Conservation (phyloP, 2,329 filamentous ascomycete species). For the Pseudopithomyces chartarum region DNA sequence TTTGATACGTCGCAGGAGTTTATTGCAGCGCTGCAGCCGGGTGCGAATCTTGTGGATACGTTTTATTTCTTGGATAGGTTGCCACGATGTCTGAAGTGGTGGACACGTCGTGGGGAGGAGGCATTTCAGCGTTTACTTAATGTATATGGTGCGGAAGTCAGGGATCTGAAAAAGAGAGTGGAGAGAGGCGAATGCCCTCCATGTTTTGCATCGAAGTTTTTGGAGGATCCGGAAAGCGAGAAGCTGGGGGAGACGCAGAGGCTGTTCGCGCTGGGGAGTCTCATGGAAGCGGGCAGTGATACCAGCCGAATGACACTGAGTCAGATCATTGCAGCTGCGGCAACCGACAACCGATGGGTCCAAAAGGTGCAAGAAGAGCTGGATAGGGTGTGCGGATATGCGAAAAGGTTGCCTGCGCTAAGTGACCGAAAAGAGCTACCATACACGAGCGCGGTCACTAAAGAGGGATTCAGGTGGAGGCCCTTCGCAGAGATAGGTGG, state of each 20-base stretch:
- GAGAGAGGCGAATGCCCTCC: slow-evolving; percentile 40
- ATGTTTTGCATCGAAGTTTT: slow-evolving; percentile 53
- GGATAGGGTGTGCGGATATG: slow-evolving; percentile 22
- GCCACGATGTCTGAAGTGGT: slow-evolving; percentile 38
- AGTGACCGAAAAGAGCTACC: slow-evolving; percentile 14
- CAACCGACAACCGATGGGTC: slow-evolving; percentile 24
- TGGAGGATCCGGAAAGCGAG: slow-evolving; percentile 38
- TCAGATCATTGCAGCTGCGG: slow-evolving; percentile 27
- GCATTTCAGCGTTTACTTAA: slow-evolving; percentile 21
- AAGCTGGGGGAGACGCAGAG: slow-evolving; percentile 40
- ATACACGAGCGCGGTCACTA: slow-evolving; percentile 21
- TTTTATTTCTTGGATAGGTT: slow-evolving; percentile 38
- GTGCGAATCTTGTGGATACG: slow-evolving; percentile 37
- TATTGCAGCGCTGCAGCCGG: slow-evolving; percentile 31
- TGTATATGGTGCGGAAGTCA: slow-evolving; percentile 30
- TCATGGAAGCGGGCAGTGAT: slow-evolving; percentile 34
- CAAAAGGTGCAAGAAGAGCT: slow-evolving; percentile 19
- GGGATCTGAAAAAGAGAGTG: slow-evolving; percentile 22
- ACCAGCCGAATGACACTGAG: slow-evolving; percentile 25
- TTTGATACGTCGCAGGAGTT: slow-evolving; percentile 25
- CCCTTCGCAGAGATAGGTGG: slow-evolving; percentile 26
- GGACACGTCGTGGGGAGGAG: slow-evolving; percentile 27
- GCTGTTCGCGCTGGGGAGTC: slow-evolving; percentile 34
- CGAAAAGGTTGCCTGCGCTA: slow-evolving; percentile 19
- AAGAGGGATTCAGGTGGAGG: slow-evolving; percentile 27